phyloP scores from a whole-genome alignment of 2,329 filamentous ascomycete genomes.

The Tolypocladium endophyticum region DNA sequence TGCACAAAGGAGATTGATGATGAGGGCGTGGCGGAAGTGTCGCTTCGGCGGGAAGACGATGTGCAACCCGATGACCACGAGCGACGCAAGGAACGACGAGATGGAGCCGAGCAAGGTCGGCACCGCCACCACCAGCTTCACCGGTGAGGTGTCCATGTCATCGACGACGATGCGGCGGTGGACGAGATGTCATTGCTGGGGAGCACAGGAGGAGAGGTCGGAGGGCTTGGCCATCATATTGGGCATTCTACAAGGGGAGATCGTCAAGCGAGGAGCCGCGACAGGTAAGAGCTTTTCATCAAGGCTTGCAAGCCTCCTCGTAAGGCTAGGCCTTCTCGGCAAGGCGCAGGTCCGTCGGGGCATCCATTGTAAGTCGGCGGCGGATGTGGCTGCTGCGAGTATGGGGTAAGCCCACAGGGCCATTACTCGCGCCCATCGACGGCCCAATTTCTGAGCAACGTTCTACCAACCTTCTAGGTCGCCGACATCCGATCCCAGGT shows the following conservation, averaged over 20 bases:
- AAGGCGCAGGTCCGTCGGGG: not conserved
- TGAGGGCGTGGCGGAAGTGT: constrained; percentile 7
- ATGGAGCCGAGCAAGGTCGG: constrained; percentile 5
- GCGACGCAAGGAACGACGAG: constrained; percentile 3
- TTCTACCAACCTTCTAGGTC: too few species aligned
- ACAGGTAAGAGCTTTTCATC: not conserved
- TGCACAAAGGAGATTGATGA: constrained; percentile 7
- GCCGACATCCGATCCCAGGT: too few species aligned
- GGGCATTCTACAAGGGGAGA: not conserved
- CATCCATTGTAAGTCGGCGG: not conserved
- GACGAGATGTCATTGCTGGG: not conserved
- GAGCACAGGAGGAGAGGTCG: not conserved
- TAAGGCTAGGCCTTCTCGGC: not conserved
- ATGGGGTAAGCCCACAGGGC: not conserved
- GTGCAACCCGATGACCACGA: constrained; percentile 2
- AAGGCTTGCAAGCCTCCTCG: not conserved
- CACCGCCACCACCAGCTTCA: not conserved
- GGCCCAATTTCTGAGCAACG: not conserved
- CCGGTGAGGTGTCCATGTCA: not conserved
- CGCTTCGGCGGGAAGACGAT: constrained; percentile 3
- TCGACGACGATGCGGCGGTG: not conserved
- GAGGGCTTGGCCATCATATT: not conserved
- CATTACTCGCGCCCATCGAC: not conserved
- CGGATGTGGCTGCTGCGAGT: not conserved
- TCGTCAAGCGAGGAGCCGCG: not conserved